Base-by-base conservation (phyloP, 768 basidiomycete species). In the Gyrodon lividus region DNA sequence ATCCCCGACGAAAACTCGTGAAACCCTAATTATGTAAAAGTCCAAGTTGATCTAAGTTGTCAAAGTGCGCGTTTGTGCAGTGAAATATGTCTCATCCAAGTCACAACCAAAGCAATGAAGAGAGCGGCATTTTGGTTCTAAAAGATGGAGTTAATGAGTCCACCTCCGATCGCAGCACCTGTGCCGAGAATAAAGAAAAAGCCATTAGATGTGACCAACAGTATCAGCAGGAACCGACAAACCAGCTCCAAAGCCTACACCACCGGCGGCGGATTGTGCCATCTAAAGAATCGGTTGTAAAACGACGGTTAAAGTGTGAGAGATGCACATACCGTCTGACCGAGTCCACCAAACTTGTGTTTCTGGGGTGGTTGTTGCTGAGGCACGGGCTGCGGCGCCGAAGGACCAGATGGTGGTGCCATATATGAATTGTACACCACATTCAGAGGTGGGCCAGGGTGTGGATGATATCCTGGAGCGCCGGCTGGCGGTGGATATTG, bases 221-320 rank as follows among this genome's bases (percentile, higher is more conserved):
- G 12, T 13, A 8, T n/a, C 5, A 2, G n/a, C 0, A 6, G 17
- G 17, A 23, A 1, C 0, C 0, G 2, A 63, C 73, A 58, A 19
- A 71, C 74, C 74, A 46, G 74, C 76, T 17, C 78, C 78, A 45
- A 79, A 79, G 1, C 79, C 79, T 3, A 71, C 66, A 31, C 79
- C 80, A 16, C 77, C 67, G 1, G 65, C 70, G 2, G 71, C 70
- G 3, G 70, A 62, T 24, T 62, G 56, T 4, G 61, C 69, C 63
- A 70, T 65, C 70, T 70, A 14, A 13, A 5, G 26, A 19, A 17
- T 2, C 41, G 9, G 33, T 35, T 20, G 40, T 61, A 48, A 58
- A 20, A 30, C 16, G 16, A 24, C 2, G 13, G 12, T 16, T 17
- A 13, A 17, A 20, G 22, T 3, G 33, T 34, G 7, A 38, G 16